phyloP scores from a whole-genome alignment of 371 early-diverging fungal genomes.

The Lichtheimia ornata region DNA sequence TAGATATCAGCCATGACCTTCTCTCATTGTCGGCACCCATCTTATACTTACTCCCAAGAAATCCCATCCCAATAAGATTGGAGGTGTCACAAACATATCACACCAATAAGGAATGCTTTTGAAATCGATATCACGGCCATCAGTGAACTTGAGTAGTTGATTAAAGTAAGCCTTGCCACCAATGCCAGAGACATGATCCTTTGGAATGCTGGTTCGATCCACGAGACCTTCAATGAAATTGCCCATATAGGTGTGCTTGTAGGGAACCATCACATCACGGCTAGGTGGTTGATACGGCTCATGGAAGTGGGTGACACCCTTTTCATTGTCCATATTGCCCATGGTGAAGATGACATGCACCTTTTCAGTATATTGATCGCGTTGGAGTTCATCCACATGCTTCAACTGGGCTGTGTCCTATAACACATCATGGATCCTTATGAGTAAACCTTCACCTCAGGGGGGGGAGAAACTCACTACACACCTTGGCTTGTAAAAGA shows the following conservation, averaged over 20 bases:
- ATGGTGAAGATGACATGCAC: conserved; percentile 41
- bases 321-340: conserved; percentile 44
- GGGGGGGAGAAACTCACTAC: neutral
- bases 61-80: conserved; percentile 28
- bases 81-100: conserved; percentile 49
- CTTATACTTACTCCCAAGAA: conserved; percentile 19
- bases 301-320: conserved; percentile 29
- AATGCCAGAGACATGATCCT: neutral
- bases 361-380: conserved; percentile 26
- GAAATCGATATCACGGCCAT: conserved; percentile 40
- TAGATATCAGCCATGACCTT: conserved; percentile 16
- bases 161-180: conserved; percentile 35
- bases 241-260: conserved; percentile 31
- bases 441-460: neutral
- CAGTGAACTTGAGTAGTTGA: conserved; percentile 32
- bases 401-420: conserved; percentile 4
- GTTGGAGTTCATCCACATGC: conserved; percentile 19
- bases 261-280: conserved; percentile 20
- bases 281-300: conserved; percentile 25
- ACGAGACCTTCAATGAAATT: conserved; percentile 17
- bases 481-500: conserved; percentile 32
- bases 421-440: neutral
- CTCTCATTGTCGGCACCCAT: conserved; percentile 21
- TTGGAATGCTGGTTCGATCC: conserved; percentile 4
- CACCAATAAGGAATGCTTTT: conserved; percentile 35